These are phyloP conservation scores for Urtica urens DNA, from an alignment of 306 rosid genomes.

Conservation along the genomic window DNA sequence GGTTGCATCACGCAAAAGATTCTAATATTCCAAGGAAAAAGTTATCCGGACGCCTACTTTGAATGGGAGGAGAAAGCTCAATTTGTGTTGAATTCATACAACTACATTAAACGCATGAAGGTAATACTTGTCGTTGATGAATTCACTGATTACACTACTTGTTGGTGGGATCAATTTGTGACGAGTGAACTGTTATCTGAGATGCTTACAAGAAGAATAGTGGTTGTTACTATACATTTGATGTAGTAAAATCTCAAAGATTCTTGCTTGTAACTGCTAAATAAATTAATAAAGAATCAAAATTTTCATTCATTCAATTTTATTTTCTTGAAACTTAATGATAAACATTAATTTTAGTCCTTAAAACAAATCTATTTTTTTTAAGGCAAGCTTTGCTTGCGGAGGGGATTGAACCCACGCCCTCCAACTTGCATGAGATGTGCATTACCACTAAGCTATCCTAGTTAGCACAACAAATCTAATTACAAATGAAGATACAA, in stretches of 20 bases:
- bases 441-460: no score
- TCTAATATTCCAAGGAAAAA: not conserved
- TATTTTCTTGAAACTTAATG: not conserved
- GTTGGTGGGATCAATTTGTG: not conserved
- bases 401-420: no score
- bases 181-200: not conserved
- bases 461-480: no score
- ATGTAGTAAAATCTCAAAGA: no score
- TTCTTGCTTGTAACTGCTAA: no score
- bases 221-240: not conserved
- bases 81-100: not conserved
- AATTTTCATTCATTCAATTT: no score
- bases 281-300: no score
- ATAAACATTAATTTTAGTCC: not conserved
- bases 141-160: not conserved
- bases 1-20: not conserved
- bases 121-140: not conserved
- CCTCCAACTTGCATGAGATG: no score
- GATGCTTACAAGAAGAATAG: not conserved
- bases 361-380: not conserved
- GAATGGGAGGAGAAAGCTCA: not conserved
- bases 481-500: no score
- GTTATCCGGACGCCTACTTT: not conserved
- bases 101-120: not conserved
- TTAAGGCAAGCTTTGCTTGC: no score